Percentiles rank a stretch among this genome's conserved stretches.
Evolutionary conservation across 352 stramenopile species (phyloP).

Genomic region (Phytopythium mirpurense): DNA sequence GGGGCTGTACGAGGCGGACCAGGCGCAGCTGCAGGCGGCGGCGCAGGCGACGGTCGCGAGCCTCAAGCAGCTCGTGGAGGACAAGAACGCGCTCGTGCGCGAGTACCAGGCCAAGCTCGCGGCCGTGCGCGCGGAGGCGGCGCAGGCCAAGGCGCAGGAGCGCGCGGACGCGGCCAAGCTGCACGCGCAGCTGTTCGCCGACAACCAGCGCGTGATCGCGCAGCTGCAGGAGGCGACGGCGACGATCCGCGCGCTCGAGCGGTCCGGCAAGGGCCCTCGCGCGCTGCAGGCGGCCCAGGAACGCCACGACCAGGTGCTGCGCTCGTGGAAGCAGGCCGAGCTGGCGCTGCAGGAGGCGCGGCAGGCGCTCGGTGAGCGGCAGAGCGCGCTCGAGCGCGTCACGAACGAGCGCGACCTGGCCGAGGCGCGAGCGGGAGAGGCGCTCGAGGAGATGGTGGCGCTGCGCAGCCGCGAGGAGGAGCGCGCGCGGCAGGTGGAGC

Average conservation of each 20-base stretch:
- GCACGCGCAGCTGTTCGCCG: slow-evolving; percentile 70
- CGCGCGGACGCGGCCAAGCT: slow-evolving; percentile 46
- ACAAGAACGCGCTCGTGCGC: slow-evolving; percentile 67
- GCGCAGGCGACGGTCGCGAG: slow-evolving; percentile 75
- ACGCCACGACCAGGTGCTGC: slow-evolving; percentile 51
- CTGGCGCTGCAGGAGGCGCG: slow-evolving; percentile 39
- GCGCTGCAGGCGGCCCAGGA: slow-evolving; percentile 59
- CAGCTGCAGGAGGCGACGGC: slow-evolving; percentile 66
- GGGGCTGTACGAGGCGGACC: slow-evolving; percentile 73
- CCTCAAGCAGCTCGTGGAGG: slow-evolving; percentile 70
- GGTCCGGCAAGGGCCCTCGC: slow-evolving; percentile 45
- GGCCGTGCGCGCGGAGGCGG: slow-evolving; percentile 36
- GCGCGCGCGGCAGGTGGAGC: slow-evolving; percentile 29
- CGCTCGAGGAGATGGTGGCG: slow-evolving; percentile 76
- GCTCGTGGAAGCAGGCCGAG: slow-evolving; percentile 75
- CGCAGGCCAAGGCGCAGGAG: slow-evolving; percentile 43
- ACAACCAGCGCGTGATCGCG: slow-evolving; percentile 72
- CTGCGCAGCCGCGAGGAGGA: slow-evolving; percentile 35
- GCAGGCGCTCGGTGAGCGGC: slow-evolving; percentile 51
- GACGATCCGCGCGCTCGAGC: slow-evolving; percentile 62
- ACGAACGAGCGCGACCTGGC: slow-evolving; percentile 63
- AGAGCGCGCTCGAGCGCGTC: slow-evolving; percentile 44
- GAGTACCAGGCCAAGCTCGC: slow-evolving; percentile 59
- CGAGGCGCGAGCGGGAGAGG: slow-evolving; percentile 74
- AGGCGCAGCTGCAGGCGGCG: slow-evolving; percentile 63